phyloP scores from a whole-genome alignment of 306 rosid genomes.

The Vachellia collinsii region DNA sequence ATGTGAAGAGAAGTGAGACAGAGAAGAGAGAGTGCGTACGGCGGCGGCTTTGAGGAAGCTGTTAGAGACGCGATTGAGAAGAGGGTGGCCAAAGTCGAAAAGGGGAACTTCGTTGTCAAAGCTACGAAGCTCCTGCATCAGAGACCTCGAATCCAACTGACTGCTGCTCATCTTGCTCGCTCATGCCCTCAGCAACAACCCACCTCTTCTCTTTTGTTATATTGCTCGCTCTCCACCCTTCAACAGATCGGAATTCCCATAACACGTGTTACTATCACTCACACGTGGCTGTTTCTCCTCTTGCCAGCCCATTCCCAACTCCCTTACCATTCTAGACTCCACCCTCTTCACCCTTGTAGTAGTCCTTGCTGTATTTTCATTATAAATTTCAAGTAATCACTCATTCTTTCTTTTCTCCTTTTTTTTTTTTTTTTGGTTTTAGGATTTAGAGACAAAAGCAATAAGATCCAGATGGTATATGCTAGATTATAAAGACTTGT shows the following conservation, averaged over 20 bases:
- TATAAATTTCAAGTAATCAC: too few relatives aligned
- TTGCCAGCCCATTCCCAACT: background rate
- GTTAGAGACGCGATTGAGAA: slow-evolving; percentile 81
- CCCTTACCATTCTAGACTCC: background rate
- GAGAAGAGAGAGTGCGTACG: slow-evolving; percentile 48
- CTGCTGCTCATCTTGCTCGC: slow-evolving; percentile 34
- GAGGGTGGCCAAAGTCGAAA: slow-evolving; percentile 91
- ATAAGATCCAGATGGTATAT: too few relatives aligned
- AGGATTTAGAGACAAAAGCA: too few relatives aligned
- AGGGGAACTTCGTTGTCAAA: slow-evolving; percentile 53
- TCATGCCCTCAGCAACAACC: too few relatives aligned
- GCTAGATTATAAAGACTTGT: too few relatives aligned
- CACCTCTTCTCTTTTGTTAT: background rate
- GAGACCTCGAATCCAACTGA: slow-evolving; percentile 51
- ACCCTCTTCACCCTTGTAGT: too few relatives aligned
- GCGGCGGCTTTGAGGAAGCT: slow-evolving; percentile 90
- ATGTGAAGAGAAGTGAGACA: background rate
- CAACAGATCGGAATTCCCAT: background rate
- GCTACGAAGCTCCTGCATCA: slow-evolving; percentile 60
- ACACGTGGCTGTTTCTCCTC: background rate
- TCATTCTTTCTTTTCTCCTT: too few relatives aligned
- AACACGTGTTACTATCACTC: background rate
- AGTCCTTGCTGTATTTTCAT: too few relatives aligned
- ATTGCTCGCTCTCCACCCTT: background rate
- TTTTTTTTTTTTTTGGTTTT: too few relatives aligned